A percentile compares a stretch with the other conserved stretches of the same genome.
These are phyloP conservation scores for Rauvolfia tetraphylla DNA, from an alignment of 257 asterid genomes.

Conservation along the genomic window DNA sequence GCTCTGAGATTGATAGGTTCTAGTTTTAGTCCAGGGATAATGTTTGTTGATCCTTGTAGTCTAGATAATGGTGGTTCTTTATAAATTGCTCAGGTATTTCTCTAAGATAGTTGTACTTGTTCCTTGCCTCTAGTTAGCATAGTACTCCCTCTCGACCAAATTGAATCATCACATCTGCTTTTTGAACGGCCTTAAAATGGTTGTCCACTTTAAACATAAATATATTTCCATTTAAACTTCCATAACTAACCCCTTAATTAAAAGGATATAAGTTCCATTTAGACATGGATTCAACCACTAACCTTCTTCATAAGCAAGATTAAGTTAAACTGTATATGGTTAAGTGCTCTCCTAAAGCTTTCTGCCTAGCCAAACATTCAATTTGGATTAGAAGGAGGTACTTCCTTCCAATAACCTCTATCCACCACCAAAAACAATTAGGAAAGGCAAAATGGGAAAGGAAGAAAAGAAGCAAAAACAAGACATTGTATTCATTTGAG, in stretches of 20 bases:
- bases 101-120: not conserved
- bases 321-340: too few relatives aligned
- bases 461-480: not conserved
- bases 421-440: not conserved
- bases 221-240: too few relatives aligned
- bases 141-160: not conserved
- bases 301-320: too few relatives aligned
- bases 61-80: not conserved
- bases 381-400: too few relatives aligned
- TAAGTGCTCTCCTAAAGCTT: too few relatives aligned
- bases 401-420: not conserved
- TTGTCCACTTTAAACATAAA: too few relatives aligned
- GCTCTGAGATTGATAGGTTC: not conserved
- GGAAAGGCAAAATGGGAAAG: not conserved
- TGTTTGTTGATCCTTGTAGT: not conserved
- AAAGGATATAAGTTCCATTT: too few relatives aligned
- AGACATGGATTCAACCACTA: too few relatives aligned
- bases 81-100: not conserved
- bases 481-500: not conserved
- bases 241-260: too few relatives aligned
- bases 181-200: too few relatives aligned
- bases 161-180: too few relatives aligned
- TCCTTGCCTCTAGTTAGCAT: not conserved
- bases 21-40: not conserved
- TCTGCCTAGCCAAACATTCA: too few relatives aligned